A percentile compares a stretch with the other conserved stretches of the same genome.
Evolutionary conservation across 352 stramenopile genomes (phyloP).

Genomic region (Phytophthora kernoviae): DNA sequence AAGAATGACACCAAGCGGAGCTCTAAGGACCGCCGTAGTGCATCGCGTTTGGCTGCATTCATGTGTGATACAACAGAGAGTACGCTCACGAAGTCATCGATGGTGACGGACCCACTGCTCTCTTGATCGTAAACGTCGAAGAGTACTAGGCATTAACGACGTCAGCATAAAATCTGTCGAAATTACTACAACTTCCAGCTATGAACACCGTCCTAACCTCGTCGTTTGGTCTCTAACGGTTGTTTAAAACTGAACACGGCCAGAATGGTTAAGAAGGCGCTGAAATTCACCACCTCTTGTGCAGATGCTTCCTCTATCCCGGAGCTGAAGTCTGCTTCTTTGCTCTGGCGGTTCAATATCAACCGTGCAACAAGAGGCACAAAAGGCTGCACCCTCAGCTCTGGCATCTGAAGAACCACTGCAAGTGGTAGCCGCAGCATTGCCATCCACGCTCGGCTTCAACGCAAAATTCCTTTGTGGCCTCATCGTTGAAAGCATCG

Average conservation of each 20-base stretch:
- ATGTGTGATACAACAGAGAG: constrained; percentile 19
- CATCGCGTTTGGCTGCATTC: background rate
- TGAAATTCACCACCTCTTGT: constrained; percentile 23
- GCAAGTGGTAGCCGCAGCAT: constrained; percentile 21
- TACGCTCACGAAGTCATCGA: constrained; percentile 38
- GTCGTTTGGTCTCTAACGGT: constrained; percentile 34
- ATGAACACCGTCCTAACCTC: constrained; percentile 18
- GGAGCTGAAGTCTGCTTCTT: background rate
- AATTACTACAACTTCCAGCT: background rate
- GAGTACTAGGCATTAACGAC: constrained; percentile 25
- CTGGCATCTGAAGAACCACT: constrained; percentile 38
- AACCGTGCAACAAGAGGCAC: constrained; percentile 15
- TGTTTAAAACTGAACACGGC: constrained; percentile 47
- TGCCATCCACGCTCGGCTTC: constrained; percentile 37
- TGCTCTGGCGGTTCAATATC: constrained; percentile 15
- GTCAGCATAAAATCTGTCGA: background rate
- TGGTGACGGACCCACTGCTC: constrained; percentile 27
- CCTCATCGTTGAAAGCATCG: constrained; percentile 38
- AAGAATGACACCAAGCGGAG: constrained; percentile 16
- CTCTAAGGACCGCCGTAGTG: constrained; percentile 13
- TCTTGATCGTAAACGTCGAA: constrained; percentile 51
- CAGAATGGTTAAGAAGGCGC: constrained; percentile 37
- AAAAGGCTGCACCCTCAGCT: constrained; percentile 37
- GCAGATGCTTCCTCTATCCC: background rate
- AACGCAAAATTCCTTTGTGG: constrained; percentile 39